phyloP scores from a whole-genome alignment of 345 rosid genomes.

The Erysimum cheiranthoides region DNA sequence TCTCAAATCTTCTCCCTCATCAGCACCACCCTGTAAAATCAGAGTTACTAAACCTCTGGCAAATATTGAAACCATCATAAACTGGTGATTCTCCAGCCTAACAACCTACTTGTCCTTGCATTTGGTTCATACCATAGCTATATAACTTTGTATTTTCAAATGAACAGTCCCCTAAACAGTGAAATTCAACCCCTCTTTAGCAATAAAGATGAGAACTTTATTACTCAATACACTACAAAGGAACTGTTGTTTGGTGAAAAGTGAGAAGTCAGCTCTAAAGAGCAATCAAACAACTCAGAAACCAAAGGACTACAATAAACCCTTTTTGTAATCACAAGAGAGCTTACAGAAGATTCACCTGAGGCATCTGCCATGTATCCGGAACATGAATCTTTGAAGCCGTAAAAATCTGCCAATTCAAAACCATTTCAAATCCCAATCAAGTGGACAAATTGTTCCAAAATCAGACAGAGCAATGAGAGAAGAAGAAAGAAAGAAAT shows the following conservation, averaged over 20 bases:
- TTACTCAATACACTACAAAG: neutral
- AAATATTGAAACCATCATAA: neutral
- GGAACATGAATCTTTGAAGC: slow-evolving; percentile 76
- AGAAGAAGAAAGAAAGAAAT: neutral
- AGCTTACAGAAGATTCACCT: slow-evolving; percentile 48
- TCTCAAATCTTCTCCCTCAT: slow-evolving; percentile 71
- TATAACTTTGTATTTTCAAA: neutral
- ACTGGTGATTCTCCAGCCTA: slow-evolving; percentile 6
- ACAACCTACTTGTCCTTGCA: neutral
- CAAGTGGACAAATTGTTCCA: neutral
- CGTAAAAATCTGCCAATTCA: slow-evolving; percentile 59
- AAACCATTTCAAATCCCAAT: slow-evolving; percentile 27
- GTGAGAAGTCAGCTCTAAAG: neutral
- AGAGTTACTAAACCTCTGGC: neutral
- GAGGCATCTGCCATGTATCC: slow-evolving; percentile 87
- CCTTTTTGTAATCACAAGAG: slow-evolving; percentile 9
- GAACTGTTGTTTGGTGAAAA: neutral
- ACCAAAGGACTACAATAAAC: neutral
- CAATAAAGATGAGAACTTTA: neutral
- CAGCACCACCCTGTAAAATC: slow-evolving; percentile 68
- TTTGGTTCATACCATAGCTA: slow-evolving; percentile 13
- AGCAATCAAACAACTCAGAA: slow-evolving; percentile 13
- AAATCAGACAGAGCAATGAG: neutral
- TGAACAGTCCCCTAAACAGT: neutral
- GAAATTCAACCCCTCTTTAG: neutral